phyloP scores from a whole-genome alignment of 2,329 filamentous ascomycete species.

The Paraconiothyrium sp. region DNA sequence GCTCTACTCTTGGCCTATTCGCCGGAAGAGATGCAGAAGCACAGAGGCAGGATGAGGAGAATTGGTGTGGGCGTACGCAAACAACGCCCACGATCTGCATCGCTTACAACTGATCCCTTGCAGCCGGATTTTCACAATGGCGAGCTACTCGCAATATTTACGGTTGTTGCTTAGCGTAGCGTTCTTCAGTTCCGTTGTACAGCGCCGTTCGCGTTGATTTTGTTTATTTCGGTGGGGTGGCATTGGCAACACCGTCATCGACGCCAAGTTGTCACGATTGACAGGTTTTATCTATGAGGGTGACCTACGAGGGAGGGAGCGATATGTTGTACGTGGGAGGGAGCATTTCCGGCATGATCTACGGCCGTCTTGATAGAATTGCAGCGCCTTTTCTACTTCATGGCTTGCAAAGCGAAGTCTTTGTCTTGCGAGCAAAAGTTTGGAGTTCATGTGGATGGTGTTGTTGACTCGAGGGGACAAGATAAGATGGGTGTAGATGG shows the following conservation, averaged over 20 bases:
- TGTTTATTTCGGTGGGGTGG: not conserved
- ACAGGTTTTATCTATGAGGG: not conserved
- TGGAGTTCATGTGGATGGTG: not conserved
- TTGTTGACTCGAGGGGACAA: not conserved
- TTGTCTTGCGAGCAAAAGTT: slow-evolving; percentile 6
- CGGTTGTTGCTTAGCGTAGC: not conserved
- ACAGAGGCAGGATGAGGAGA: not conserved
- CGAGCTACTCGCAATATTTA: not conserved
- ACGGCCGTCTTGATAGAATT: slow-evolving; percentile 5
- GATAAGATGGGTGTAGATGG: not conserved
- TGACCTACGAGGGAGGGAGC: too few relatives aligned
- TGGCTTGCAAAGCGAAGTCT: slow-evolving; percentile 13
- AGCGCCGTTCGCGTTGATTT: not conserved
- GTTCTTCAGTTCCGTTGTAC: not conserved
- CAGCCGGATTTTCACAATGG: not conserved
- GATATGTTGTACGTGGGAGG: not conserved
- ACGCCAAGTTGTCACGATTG: not conserved
- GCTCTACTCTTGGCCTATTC: slow-evolving; percentile 2
- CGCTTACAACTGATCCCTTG: not conserved
- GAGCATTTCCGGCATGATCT: slow-evolving; percentile 9
- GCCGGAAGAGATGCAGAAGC: not conserved
- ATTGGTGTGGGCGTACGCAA: not conserved
- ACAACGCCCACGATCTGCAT: not conserved
- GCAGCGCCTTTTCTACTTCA: slow-evolving; percentile 6
- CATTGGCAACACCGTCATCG: not conserved